Conservation (phyloP, 352 stramenopile species). For the Globisporangium rhizosaccharum region DNA sequence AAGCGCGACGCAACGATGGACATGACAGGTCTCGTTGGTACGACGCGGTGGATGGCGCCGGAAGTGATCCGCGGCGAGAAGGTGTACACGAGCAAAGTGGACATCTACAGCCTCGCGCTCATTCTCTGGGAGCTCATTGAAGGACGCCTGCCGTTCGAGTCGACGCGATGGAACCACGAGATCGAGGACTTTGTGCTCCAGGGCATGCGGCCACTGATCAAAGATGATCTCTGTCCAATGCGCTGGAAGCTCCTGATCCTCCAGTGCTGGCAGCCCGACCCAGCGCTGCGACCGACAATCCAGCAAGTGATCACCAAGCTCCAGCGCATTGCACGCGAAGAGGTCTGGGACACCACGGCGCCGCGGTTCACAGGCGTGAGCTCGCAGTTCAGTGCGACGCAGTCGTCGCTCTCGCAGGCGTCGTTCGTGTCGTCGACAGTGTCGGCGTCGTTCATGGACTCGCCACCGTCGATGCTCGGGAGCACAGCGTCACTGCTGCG, state of each 20-base stretch:
- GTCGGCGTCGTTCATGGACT: constrained; percentile 34
- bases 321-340: constrained; percentile 73
- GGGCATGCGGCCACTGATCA: constrained; percentile 59
- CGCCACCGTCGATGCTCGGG: constrained; percentile 23
- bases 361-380: constrained; percentile 51
- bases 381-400: constrained; percentile 43
- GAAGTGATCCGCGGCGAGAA: constrained; percentile 86
- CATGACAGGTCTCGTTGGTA: constrained; percentile 86
- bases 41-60: constrained; percentile 86
- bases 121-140: constrained; percentile 88
- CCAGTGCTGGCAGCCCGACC: constrained; percentile 83
- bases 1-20: constrained; percentile 40
- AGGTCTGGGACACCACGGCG: constrained; percentile 60
- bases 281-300: constrained; percentile 76
- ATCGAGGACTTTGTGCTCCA: constrained; percentile 80
- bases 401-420: constrained; percentile 33
- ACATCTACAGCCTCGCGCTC: constrained; percentile 86
- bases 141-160: constrained; percentile 75
- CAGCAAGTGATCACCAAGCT: constrained; percentile 80
- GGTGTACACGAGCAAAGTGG: constrained; percentile 85
- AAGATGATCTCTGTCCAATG: constrained; percentile 59
- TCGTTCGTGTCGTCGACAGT: constrained; percentile 33
- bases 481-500: constrained; percentile 7
- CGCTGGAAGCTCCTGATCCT: constrained; percentile 77
- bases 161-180: constrained; percentile 82